Conservation (phyloP, 257 asterid genomes). For the Apocynum venetum region DNA sequence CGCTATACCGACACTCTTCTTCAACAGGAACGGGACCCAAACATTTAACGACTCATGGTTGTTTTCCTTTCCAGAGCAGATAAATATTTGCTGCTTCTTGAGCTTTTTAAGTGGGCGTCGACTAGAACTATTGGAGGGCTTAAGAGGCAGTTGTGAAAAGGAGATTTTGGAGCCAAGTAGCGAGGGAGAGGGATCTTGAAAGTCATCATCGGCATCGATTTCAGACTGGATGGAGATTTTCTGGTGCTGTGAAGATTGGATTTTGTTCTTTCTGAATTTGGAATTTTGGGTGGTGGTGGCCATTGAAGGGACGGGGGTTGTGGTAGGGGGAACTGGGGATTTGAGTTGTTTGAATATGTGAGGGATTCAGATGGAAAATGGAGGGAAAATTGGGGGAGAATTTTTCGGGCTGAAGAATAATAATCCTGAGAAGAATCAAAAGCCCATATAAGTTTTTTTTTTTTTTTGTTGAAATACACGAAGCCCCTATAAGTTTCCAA, state of each 20-base stretch:
- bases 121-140: conserved; percentile 21
- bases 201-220: conserved; percentile 50
- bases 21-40: background rate
- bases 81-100: conserved; percentile 18
- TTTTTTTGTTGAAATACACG: too few relatives aligned
- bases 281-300: conserved; percentile 24
- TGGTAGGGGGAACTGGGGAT: background rate
- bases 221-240: conserved; percentile 14
- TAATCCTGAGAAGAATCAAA: too few relatives aligned
- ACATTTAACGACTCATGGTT: background rate
- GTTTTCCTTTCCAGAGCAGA: conserved; percentile 44
- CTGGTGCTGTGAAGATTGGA: conserved; percentile 29
- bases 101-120: conserved; percentile 29
- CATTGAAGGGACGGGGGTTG: conserved; percentile 23
- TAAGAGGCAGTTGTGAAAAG: conserved; percentile 32
- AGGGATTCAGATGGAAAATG: background rate
- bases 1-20: background rate
- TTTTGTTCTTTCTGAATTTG: conserved; percentile 24
- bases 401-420: too few relatives aligned
- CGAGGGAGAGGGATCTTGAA: conserved; percentile 53
- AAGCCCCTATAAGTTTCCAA: too few relatives aligned
- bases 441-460: too few relatives aligned
- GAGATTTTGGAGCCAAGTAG: conserved; percentile 26
- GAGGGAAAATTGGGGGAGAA: background rate
- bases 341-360: background rate